phyloP scores from a whole-genome alignment of 2,329 filamentous ascomycete genomes.

The Aspergillus latus region DNA sequence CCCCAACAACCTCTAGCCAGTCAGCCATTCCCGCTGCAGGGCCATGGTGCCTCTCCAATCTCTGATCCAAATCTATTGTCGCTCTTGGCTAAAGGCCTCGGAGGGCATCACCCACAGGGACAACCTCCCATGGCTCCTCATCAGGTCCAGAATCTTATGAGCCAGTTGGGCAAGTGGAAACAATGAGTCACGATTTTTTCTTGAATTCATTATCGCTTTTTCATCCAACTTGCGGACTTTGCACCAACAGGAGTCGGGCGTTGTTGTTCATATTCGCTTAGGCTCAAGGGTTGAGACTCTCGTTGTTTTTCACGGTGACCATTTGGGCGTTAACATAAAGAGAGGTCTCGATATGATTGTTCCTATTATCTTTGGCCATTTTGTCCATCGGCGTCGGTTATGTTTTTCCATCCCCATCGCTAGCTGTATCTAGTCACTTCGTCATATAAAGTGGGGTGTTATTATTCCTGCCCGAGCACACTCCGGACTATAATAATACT shows the following conservation, averaged over 20 bases:
- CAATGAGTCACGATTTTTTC: conserved; percentile 36
- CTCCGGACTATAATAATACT: conserved; percentile 3
- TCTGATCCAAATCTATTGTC: conserved; percentile 41
- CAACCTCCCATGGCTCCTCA: conserved; percentile 38
- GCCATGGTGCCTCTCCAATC: conserved; percentile 28
- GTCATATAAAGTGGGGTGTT: neutral
- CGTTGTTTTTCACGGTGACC: neutral
- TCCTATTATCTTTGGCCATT: neutral
- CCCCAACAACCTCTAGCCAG: conserved; percentile 27
- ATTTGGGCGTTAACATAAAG: conserved; percentile 4
- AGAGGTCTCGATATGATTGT: neutral
- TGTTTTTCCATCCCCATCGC: neutral
- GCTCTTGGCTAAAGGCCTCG: conserved; percentile 38
- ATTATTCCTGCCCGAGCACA: neutral
- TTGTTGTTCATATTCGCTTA: conserved; percentile 18
- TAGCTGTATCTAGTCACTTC: neutral
- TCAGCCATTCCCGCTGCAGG: conserved; percentile 31
- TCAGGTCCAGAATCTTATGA: conserved; percentile 48
- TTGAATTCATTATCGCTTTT: conserved; percentile 21
- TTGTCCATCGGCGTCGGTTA: neutral
- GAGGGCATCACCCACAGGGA: conserved; percentile 36
- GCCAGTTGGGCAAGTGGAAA: conserved; percentile 49
- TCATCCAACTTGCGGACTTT: conserved; percentile 10
- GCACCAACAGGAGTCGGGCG: conserved; percentile 19
- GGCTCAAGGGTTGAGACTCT: conserved; percentile 2